Evolutionary conservation across 164 flowering plant genomes (phyloP).

Genomic region (Magnolia officinalis): DNA sequence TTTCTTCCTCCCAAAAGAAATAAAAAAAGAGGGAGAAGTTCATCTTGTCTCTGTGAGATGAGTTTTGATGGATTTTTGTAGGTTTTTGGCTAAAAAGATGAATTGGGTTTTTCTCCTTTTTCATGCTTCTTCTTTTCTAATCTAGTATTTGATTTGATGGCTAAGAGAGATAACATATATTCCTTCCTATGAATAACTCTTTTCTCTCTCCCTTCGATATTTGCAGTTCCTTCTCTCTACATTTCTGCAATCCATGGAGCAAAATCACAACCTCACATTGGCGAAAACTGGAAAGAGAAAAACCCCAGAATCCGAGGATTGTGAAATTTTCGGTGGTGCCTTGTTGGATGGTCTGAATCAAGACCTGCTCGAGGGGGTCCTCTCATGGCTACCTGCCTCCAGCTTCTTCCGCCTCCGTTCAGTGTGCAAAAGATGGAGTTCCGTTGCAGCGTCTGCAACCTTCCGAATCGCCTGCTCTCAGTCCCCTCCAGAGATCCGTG

Average conservation of each 20-base stretch:
- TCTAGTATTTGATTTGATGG: slow-evolving; percentile 8
- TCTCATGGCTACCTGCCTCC: slow-evolving; percentile 71
- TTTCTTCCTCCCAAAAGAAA: too few relatives aligned
- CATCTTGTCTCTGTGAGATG: background rate
- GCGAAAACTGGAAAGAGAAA: slow-evolving; percentile 30
- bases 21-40: background rate
- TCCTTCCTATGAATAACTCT: slow-evolving; percentile 4
- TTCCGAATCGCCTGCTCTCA: slow-evolving; percentile 56
- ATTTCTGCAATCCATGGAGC: slow-evolving; percentile 24
- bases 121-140: background rate
- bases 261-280: slow-evolving; percentile 3
- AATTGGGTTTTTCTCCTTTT: background rate
- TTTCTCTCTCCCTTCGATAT: background rate
- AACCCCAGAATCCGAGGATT: slow-evolving; percentile 14
- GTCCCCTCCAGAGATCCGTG: slow-evolving; percentile 61
- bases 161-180: slow-evolving; percentile 8
- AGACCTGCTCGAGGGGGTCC: slow-evolving; percentile 63
- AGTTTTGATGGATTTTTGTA: background rate
- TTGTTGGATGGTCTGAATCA: slow-evolving; percentile 55
- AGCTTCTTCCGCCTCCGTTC: slow-evolving; percentile 57
- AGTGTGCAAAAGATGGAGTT: slow-evolving; percentile 83
- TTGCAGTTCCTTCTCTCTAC: slow-evolving; percentile 15
- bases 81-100: background rate
- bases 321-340: slow-evolving; percentile 2
- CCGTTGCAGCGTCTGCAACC: slow-evolving; percentile 43